phyloP scores from a whole-genome alignment of 306 rosid genomes.

The Cucurbita argyrosperma region DNA sequence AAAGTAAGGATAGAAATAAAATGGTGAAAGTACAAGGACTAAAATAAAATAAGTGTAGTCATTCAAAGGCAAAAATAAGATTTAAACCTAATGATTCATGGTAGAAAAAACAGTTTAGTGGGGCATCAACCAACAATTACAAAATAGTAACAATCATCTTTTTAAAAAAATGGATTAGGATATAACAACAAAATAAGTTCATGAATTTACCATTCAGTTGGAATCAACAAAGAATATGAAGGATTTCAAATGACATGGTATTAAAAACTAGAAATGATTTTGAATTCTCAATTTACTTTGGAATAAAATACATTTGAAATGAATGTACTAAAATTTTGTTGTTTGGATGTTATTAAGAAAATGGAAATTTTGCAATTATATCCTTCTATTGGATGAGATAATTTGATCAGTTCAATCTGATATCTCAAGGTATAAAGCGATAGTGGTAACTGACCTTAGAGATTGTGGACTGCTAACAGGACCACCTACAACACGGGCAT shows the following conservation, averaged over 20 bases:
- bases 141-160: background rate
- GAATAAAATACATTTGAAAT: background rate
- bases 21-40: background rate
- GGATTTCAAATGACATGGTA: background rate
- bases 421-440: background rate
- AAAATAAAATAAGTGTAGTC: background rate
- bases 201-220: background rate
- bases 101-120: background rate
- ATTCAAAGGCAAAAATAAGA: background rate
- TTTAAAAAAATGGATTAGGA: too few relatives aligned
- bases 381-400: background rate
- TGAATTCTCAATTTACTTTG: background rate
- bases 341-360: background rate
- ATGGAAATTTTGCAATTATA: background rate
- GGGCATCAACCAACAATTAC: background rate
- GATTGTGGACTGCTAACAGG: conserved; percentile 16
- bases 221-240: background rate
- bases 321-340: background rate
- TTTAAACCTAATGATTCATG: background rate
- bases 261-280: background rate
- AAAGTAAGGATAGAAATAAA: background rate
- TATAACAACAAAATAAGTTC: background rate
- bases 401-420: background rate
- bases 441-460: conserved; percentile 32
- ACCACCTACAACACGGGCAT: conserved; percentile 29